Evolutionary conservation across 306 rosid species (phyloP), one percentile per base, ranked within the genome.

Genomic region (Luffa acutangula): DNA sequence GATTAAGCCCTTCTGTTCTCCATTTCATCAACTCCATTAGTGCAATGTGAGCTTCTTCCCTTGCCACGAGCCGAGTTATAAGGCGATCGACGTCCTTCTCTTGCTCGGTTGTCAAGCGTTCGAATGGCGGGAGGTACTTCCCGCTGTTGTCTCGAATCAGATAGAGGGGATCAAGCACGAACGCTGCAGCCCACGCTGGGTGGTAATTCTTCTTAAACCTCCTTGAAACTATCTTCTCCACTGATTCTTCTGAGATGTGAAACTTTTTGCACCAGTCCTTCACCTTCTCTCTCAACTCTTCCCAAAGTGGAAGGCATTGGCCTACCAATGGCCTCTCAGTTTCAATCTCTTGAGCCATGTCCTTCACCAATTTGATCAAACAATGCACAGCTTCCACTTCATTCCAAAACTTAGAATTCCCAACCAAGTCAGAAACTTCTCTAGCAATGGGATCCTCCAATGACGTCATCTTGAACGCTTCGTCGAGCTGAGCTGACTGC

Each of bases 261-360:
- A 86, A 90, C 42, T 90, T 90, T 5, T 85, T 83, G 66, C 87
- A 82, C 91, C 91, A 94, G 6, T 89, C 91, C 62, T 85, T 92
- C 80, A 90, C 94, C 71, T 89, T 90, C 6, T 84, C 63, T 76
- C 92, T 89, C 3, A 94, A 82, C 17, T 88, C 91, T 21, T 92
- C 87, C 98, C 98, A 94, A 7, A 94, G 84, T 7, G 91, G 88
- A 59, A 94, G 94, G 83, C 98, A 92, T 85, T 89, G 93, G 6
- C 96, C 96, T 54, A 94, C 89, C 3, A 94, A 85, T 14, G 98
- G 97, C 83, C 90, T 88, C 34, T 94, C 96, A 6, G 73, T 65
- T 70, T 92, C 97, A 78, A 94, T 92, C 17, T 89, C 93, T 42
- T 83, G 87, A 60, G 96, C 96, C 91, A 88, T 89, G 80, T 90